phyloP scores from a whole-genome alignment of 495 filamentous ascomycete genomes.

The Immersiella caudata region DNA sequence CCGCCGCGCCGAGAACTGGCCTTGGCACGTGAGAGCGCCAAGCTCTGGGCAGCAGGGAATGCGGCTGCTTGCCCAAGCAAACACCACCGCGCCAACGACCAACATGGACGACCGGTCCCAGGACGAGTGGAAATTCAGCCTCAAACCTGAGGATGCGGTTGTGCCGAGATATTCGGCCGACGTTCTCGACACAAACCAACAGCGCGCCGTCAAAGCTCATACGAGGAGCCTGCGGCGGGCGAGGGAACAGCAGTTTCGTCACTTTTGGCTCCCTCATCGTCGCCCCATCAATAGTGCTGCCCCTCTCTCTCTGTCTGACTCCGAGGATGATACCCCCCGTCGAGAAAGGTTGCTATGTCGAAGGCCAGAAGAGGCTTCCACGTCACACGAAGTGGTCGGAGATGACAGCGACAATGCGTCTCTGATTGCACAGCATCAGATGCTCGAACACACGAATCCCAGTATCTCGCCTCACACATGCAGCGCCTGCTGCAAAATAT shows the following conservation, averaged over 20 bases:
- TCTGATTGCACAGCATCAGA: background rate
- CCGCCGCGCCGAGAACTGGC: no score
- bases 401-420: background rate
- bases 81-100: no score
- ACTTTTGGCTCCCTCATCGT: conserved; percentile 2
- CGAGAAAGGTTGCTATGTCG: background rate
- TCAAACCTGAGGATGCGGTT: background rate
- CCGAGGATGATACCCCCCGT: conserved; percentile 4
- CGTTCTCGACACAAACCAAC: background rate
- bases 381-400: no score
- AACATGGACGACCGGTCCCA: background rate
- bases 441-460: background rate
- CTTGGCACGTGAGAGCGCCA: no score
- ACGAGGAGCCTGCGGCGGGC: background rate
- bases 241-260: background rate
- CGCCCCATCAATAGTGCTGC: background rate
- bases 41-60: no score
- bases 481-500: background rate
- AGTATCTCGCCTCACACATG: conserved; percentile 8
- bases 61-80: no score
- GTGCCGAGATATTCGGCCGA: background rate
- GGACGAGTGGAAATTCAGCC: conserved; percentile 9
- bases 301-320: background rate
- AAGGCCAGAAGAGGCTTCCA: no score
- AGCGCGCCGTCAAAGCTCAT: conserved; percentile 2